Evolutionary conservation across 2,329 filamentous ascomycete genomes (phyloP).

Genomic region (Fusarium concolor): DNA sequence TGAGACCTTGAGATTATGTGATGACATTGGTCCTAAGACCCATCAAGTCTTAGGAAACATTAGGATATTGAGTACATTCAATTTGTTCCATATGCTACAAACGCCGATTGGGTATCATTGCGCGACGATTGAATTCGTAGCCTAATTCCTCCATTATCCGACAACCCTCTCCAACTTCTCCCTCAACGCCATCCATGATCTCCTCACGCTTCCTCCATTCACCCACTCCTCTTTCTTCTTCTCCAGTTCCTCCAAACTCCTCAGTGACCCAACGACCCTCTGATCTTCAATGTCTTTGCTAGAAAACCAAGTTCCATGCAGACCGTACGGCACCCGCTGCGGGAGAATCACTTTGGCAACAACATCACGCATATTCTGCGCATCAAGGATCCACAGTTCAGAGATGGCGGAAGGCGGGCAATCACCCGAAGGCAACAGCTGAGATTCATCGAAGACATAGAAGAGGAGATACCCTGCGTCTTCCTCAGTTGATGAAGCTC

Average conservation of each 20-base stretch:
- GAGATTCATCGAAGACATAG: conserved; percentile 77
- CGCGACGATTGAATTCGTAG: fast-evolving
- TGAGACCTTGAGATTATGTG: no score
- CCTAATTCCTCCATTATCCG: background rate
- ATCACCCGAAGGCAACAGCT: conserved; percentile 64
- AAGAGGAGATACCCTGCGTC: conserved; percentile 76
- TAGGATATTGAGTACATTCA: no score
- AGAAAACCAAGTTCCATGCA: conserved; percentile 73
- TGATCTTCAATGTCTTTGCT: conserved; percentile 64
- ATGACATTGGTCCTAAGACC: no score
- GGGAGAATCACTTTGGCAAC: conserved; percentile 70
- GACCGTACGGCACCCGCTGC: conserved; percentile 75
- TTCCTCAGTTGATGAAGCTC: conserved; percentile 57
- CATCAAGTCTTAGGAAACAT: no score
- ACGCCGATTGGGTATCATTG: conserved; percentile 2
- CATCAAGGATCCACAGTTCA: conserved; percentile 77
- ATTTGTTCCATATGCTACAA: no score
- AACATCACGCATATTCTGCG: conserved; percentile 69
- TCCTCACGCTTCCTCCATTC: background rate
- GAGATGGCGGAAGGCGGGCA: conserved; percentile 60
- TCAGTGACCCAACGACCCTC: conserved; percentile 43
- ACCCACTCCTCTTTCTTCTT: conserved; percentile 1
- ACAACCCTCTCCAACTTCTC: conserved; percentile 7
- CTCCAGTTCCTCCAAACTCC: conserved; percentile 1
- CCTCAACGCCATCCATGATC: background rate